A percentile compares a stretch with the other conserved stretches of the same genome.
phyloP scores from a whole-genome alignment of 257 asterid species.

The Scutellaria barbata region DNA sequence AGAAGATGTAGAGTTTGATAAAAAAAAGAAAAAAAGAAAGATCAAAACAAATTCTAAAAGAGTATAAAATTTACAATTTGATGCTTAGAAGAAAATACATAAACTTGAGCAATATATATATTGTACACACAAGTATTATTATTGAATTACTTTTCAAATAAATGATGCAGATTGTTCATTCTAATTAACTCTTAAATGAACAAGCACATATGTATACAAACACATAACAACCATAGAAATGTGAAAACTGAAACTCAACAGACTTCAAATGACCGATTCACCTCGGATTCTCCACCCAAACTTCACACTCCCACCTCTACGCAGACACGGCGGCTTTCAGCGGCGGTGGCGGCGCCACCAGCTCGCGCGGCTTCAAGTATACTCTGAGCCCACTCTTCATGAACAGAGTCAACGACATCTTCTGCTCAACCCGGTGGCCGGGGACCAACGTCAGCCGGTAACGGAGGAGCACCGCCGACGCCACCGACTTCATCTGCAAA shows the following conservation, averaged over 20 bases:
- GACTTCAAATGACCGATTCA: constrained; percentile 16
- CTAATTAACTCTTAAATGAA: background rate
- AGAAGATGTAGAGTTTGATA: too few relatives aligned
- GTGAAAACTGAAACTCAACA: background rate
- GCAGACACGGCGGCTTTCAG: constrained; percentile 21
- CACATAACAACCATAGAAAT: constrained; percentile 7
- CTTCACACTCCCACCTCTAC: constrained; percentile 42
- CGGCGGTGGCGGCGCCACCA: constrained; percentile 12
- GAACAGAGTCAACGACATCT: constrained; percentile 78
- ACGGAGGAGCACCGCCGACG: constrained; percentile 76
- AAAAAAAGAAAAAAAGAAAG: too few relatives aligned
- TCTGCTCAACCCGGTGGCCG: constrained; percentile 85
- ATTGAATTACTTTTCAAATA: constrained; percentile 10
- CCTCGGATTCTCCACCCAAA: constrained; percentile 61
- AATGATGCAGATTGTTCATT: constrained; percentile 24
- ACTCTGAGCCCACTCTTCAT: constrained; percentile 36
- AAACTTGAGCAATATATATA: background rate
- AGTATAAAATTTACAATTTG: too few relatives aligned
- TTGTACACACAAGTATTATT: constrained; percentile 9
- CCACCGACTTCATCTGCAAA: constrained; percentile 88
- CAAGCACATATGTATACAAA: background rate
- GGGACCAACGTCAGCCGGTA: constrained; percentile 64
- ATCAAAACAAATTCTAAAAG: too few relatives aligned
- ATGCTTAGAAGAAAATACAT: background rate
- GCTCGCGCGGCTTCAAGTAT: constrained; percentile 13